Evolutionary conservation across 257 asterid genomes (phyloP).

Genomic region (Fraxinus cuspidata): DNA sequence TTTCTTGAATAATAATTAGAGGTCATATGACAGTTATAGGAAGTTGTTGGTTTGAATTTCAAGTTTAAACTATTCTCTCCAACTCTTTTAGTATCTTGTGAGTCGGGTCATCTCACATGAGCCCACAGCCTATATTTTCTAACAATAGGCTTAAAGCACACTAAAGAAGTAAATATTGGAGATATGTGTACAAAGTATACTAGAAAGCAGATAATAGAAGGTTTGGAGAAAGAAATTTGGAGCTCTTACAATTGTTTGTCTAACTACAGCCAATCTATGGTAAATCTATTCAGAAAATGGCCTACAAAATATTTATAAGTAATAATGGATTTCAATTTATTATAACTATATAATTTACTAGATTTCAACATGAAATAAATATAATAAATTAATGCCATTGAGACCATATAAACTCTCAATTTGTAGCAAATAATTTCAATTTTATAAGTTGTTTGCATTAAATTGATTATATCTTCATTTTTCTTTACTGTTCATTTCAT

Average conservation of each 20-base stretch:
- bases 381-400: too few relatives aligned
- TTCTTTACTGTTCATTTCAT: not conserved
- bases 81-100: too few relatives aligned
- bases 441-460: not conserved
- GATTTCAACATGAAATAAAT: not conserved
- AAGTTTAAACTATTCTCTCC: too few relatives aligned
- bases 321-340: too few relatives aligned
- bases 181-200: not conserved
- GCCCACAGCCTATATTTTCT: too few relatives aligned
- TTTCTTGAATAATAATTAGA: too few relatives aligned
- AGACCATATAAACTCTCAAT: too few relatives aligned
- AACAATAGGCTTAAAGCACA: not conserved
- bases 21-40: too few relatives aligned
- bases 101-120: too few relatives aligned
- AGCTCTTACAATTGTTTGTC: not conserved
- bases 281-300: not conserved
- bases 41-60: too few relatives aligned
- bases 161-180: not conserved
- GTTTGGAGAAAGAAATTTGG: too few relatives aligned
- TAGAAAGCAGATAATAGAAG: not conserved
- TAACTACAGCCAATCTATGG: not conserved
- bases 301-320: not conserved
- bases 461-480: not conserved
- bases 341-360: not conserved
- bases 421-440: too few relatives aligned